Conservation (phyloP, 768 basidiomycete genomes). For the Megacollybia marginata region DNA sequence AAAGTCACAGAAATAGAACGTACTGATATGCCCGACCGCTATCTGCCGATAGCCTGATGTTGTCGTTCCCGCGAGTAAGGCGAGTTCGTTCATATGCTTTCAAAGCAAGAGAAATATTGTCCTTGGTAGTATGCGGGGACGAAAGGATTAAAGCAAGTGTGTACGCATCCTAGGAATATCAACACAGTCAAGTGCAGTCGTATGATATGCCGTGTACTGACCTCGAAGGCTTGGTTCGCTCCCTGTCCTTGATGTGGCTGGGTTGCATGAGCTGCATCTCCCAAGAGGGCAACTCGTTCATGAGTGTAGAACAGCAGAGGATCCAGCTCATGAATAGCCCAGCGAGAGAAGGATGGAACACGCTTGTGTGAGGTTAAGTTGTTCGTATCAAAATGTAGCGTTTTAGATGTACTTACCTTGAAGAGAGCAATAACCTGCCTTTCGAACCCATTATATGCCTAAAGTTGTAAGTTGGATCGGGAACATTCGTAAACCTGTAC, state of each 20-base stretch:
- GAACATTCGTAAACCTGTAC: neutral
- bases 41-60: neutral
- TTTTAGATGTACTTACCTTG: constrained; percentile 55
- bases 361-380: constrained; percentile 31
- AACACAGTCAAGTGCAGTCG: neutral
- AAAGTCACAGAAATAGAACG: neutral
- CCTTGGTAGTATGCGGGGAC: neutral
- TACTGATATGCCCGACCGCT: neutral
- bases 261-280: constrained; percentile 32
- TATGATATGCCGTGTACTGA: neutral
- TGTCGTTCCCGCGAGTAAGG: neutral
- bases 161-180: neutral
- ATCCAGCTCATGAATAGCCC: constrained; percentile 57
- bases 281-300: constrained; percentile 40
- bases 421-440: constrained; percentile 35
- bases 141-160: neutral
- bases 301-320: constrained; percentile 43
- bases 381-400: constrained; percentile 49
- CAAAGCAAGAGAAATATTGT: neutral
- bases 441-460: constrained; percentile 45
- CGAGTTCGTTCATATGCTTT: neutral
- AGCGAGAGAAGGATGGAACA: constrained; percentile 42
- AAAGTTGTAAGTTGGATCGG: constrained; percentile 19
- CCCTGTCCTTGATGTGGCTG: neutral
- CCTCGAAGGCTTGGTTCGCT: neutral